Conservation (phyloP, 1,284 basidiomycete species). For the Rhodotorula mucilaginosa region DNA sequence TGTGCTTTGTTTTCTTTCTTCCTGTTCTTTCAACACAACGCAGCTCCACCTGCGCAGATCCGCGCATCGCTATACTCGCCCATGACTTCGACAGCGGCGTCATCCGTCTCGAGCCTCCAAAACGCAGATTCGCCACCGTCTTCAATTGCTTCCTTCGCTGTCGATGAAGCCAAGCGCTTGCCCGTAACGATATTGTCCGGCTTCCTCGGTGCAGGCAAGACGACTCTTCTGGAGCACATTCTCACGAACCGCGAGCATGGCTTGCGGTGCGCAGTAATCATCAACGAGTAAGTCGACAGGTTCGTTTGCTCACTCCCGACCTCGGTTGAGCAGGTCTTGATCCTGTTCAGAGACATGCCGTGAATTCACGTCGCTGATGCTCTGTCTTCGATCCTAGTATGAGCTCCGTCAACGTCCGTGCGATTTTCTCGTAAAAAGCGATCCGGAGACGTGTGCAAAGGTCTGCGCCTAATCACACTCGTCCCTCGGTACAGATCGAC, state of each 20-base stretch:
- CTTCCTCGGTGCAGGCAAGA: slow-evolving; percentile 55
- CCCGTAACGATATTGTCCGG: slow-evolving; percentile 54
- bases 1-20: too few species aligned
- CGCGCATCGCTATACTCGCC: background rate
- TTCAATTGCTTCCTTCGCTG: background rate
- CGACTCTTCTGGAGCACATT: slow-evolving; percentile 50
- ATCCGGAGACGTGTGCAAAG: background rate
- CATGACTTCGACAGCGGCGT: background rate
- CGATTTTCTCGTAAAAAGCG: background rate
- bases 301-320: too few species aligned
- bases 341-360: too few species aligned
- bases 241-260: slow-evolving; percentile 52
- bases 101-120: background rate
- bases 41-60: background rate
- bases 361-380: too few species aligned
- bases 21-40: too few species aligned
- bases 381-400: slow-evolving; percentile 39
- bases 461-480: background rate
- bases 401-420: slow-evolving; percentile 46
- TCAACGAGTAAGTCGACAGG: slow-evolving; percentile 49
- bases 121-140: background rate
- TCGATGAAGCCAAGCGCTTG: slow-evolving; percentile 40
- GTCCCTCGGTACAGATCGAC: slow-evolving; percentile 46
- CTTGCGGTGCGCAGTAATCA: slow-evolving; percentile 51
- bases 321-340: too few species aligned